These are phyloP conservation scores for Pleodorina starrii DNA, from an alignment of 139 green algal genomes.

Conservation along the genomic window DNA sequence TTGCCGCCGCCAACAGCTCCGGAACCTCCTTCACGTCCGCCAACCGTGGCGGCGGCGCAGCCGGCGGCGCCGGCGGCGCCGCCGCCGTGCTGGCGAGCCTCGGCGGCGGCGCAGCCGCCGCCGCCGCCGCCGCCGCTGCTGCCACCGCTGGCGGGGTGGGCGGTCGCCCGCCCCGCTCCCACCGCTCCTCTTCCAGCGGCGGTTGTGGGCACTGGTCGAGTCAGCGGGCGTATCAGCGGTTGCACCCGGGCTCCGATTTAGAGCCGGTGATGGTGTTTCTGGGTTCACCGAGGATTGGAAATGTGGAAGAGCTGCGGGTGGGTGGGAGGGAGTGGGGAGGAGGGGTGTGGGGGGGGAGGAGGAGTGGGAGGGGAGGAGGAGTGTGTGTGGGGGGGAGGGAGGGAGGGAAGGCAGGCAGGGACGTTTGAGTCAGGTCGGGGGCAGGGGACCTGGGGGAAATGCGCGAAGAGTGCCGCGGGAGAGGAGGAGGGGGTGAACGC, in stretches of 20 bases:
- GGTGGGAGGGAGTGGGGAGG: background rate
- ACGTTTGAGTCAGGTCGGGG: background rate
- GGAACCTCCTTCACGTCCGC: background rate
- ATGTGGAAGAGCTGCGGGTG: conserved; percentile 28
- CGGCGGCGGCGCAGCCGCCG: background rate
- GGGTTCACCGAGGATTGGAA: background rate
- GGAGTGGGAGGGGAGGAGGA: background rate
- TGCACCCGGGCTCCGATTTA: background rate
- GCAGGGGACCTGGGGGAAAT: background rate
- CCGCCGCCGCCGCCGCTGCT: too few relatives aligned
- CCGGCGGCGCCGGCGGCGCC: background rate
- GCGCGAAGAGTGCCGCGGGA: too few relatives aligned
- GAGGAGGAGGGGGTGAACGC: too few relatives aligned
- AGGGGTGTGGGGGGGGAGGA: background rate
- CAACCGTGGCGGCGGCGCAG: background rate
- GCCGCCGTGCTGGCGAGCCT: background rate
- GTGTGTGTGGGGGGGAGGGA: background rate
- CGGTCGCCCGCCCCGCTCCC: background rate
- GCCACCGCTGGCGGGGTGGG: too few relatives aligned
- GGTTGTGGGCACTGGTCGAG: background rate
- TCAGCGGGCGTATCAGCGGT: background rate
- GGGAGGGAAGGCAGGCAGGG: background rate
- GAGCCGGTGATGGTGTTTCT: conserved; percentile 34
- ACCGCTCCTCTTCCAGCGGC: background rate
- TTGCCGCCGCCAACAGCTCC: background rate